These are phyloP conservation scores for Venustampulla echinocandica DNA, from an alignment of 495 filamentous ascomycete species.

Conservation along the genomic window DNA sequence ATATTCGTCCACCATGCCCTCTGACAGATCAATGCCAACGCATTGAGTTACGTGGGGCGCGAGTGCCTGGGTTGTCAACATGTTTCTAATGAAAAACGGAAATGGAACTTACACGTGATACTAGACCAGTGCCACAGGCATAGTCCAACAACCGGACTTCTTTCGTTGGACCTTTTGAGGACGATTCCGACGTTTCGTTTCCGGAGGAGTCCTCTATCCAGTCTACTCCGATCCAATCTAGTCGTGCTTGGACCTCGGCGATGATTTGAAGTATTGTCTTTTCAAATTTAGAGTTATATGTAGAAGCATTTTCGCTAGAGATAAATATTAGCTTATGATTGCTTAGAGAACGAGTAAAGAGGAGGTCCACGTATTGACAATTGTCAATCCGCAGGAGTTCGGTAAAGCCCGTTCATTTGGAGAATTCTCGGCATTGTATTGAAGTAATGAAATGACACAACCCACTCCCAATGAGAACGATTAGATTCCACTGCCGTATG, in stretches of 20 bases:
- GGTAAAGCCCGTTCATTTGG: background rate
- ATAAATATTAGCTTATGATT: background rate
- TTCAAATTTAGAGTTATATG: conserved; percentile 21
- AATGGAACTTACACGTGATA: conserved; percentile 19
- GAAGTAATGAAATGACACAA: no score
- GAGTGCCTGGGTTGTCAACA: conserved; percentile 14
- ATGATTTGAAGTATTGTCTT: conserved; percentile 23
- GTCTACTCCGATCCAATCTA: conserved; percentile 22
- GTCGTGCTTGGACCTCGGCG: conserved; percentile 15
- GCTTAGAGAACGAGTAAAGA: background rate
- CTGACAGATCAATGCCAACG: conserved; percentile 22
- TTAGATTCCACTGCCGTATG: no score
- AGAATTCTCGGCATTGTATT: no score
- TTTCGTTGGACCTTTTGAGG: background rate
- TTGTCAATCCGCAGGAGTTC: no score
- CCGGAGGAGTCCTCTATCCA: conserved; percentile 17
- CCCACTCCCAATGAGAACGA: conserved; percentile 19
- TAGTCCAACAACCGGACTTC: conserved; percentile 21
- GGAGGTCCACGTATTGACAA: no score
- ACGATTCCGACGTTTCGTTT: conserved; percentile 4
- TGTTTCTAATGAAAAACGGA: background rate
- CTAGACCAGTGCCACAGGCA: conserved; percentile 24
- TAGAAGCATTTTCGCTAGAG: conserved; percentile 15
- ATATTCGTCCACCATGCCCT: conserved; percentile 21
- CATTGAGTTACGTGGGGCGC: conserved; percentile 20